phyloP scores from a whole-genome alignment of 768 basidiomycete species.

The Tulasnella sp. region DNA sequence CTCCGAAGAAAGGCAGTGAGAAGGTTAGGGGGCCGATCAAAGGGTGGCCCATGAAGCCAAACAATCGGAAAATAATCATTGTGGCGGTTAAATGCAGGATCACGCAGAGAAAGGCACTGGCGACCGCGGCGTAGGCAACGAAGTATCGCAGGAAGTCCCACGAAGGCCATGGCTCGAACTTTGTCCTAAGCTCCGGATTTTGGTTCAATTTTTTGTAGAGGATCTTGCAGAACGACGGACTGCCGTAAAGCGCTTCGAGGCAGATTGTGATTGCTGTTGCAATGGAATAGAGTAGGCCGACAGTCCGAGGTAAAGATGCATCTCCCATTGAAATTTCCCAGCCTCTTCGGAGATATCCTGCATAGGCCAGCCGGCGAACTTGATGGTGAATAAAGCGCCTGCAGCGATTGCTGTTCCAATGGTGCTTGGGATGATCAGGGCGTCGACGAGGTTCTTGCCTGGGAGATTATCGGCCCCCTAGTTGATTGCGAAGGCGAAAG shows the following conservation, averaged over 20 bases:
- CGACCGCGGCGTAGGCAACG: background rate
- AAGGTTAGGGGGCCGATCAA: background rate
- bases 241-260: background rate
- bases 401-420: background rate
- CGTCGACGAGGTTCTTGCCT: background rate
- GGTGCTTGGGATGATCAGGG: background rate
- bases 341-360: too few relatives aligned
- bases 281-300: background rate
- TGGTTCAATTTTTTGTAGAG: background rate
- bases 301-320: too few relatives aligned
- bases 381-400: background rate
- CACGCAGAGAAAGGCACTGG: background rate
- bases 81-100: background rate
- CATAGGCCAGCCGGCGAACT: background rate
- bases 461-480: background rate
- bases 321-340: too few relatives aligned
- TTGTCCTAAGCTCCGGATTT: background rate
- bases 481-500: background rate
- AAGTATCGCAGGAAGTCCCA: background rate
- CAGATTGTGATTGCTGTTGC: slow-evolving; percentile 5
- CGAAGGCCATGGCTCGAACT: background rate
- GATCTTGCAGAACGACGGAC: background rate
- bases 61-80: background rate
- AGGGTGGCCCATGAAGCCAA: background rate
- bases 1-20: background rate